A percentile compares a stretch with the other conserved stretches of the same genome.
Conservation (phyloP, 208 protist genomes). For the Crithidia fasciculata region DNA sequence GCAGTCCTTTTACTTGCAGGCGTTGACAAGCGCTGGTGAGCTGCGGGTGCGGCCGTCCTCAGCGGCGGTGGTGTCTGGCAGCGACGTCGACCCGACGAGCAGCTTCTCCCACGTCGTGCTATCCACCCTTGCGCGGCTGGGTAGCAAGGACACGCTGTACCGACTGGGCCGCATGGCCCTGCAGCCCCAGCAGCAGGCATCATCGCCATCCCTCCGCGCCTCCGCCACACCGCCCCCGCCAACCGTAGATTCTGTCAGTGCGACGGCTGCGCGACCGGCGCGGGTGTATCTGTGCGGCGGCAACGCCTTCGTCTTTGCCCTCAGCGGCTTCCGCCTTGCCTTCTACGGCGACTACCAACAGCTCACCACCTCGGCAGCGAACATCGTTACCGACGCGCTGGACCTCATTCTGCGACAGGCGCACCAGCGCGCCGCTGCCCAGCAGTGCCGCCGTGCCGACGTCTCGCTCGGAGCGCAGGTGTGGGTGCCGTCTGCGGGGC, state of each 20-base stretch:
- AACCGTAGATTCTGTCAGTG: not conserved
- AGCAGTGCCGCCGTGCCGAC: slow-evolving; percentile 3
- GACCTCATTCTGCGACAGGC: slow-evolving; percentile 27
- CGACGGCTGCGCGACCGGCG: not conserved
- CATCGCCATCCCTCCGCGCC: not conserved
- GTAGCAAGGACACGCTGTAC: slow-evolving; percentile 26
- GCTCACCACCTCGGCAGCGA: slow-evolving; percentile 33
- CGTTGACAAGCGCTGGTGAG: slow-evolving; percentile 27
- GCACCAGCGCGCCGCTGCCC: slow-evolving; percentile 19
- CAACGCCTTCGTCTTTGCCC: slow-evolving; percentile 48
- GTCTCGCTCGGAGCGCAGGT: slow-evolving; percentile 3
- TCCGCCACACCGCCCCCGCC: slow-evolving; percentile 2
- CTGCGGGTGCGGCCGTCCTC: slow-evolving; percentile 5
- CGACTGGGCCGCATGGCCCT: slow-evolving; percentile 22
- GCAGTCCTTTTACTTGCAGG: slow-evolving; percentile 30
- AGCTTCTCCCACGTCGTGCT: slow-evolving; percentile 17
- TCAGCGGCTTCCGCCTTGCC: slow-evolving; percentile 55
- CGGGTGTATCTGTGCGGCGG: slow-evolving; percentile 49
- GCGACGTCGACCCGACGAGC: not conserved
- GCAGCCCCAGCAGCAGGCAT: not conserved
- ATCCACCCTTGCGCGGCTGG: slow-evolving; percentile 16
- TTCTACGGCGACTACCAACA: slow-evolving; percentile 44
- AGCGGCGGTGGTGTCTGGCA: not conserved
- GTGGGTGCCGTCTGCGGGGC: slow-evolving; percentile 11
- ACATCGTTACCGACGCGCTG: slow-evolving; percentile 32